phyloP scores from a whole-genome alignment of 495 filamentous ascomycete species.

The Xylaria telfairii region DNA sequence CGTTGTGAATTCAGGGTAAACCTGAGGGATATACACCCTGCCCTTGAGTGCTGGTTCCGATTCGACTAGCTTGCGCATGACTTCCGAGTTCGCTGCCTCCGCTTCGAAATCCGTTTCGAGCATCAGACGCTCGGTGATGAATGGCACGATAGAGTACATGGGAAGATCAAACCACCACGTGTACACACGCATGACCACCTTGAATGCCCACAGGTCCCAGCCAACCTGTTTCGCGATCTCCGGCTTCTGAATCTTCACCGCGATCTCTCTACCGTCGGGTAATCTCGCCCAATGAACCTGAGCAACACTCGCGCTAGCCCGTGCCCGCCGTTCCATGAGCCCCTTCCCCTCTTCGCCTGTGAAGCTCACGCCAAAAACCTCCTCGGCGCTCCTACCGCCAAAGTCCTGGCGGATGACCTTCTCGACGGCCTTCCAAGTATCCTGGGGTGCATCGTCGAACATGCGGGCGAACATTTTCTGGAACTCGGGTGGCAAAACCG shows the following conservation, averaged over 20 bases:
- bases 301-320: constrained; percentile 89
- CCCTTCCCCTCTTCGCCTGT: constrained; percentile 66
- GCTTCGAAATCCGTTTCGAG: constrained; percentile 94
- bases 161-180: constrained; percentile 86
- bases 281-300: constrained; percentile 95
- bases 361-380: constrained; percentile 89
- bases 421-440: constrained; percentile 87
- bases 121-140: constrained; percentile 82
- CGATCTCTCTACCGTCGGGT: constrained; percentile 84
- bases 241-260: constrained; percentile 94
- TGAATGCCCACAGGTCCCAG: constrained; percentile 96
- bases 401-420: constrained; percentile 88
- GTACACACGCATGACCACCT: constrained; percentile 78
- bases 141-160: constrained; percentile 85
- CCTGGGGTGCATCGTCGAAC: constrained; percentile 98
- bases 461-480: constrained; percentile 93
- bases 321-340: constrained; percentile 84
- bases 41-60: constrained; percentile 77
- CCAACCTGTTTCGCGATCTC: constrained; percentile 89
- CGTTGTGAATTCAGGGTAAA: constrained; percentile 82
- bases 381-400: constrained; percentile 76
- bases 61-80: constrained; percentile 78
- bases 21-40: constrained; percentile 85
- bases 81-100: constrained; percentile 86
- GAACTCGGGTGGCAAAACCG: constrained; percentile 89